Conservation (phyloP, 352 stramenopile genomes). For the Elongisporangium undulatum region DNA sequence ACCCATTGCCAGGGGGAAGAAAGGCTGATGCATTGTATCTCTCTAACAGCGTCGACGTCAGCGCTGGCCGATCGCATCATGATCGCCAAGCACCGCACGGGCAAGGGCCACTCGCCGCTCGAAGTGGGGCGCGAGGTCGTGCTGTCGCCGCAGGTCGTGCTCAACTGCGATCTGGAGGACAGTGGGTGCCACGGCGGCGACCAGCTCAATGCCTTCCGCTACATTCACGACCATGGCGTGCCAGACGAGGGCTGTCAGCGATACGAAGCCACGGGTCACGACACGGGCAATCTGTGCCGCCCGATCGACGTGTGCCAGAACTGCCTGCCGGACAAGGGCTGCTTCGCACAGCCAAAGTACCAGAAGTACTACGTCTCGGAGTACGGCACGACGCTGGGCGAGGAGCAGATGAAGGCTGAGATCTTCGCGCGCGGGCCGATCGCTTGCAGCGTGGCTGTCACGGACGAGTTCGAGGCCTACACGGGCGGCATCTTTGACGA, state of each 20-base stretch:
- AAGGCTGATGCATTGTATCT: slow-evolving; percentile 3
- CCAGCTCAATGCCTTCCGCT: slow-evolving; percentile 90
- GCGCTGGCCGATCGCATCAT: slow-evolving; percentile 83
- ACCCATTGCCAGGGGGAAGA: background rate
- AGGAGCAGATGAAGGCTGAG: slow-evolving; percentile 95
- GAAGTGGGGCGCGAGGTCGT: slow-evolving; percentile 78
- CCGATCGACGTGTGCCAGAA: slow-evolving; percentile 92
- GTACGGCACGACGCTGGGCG: slow-evolving; percentile 89
- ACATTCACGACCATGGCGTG: slow-evolving; percentile 89
- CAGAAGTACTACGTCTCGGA: slow-evolving; percentile 95
- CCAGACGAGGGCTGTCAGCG: slow-evolving; percentile 94
- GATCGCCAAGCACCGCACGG: slow-evolving; percentile 68
- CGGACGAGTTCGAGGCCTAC: slow-evolving; percentile 88
- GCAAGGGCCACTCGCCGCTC: slow-evolving; percentile 40
- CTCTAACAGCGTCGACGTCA: slow-evolving; percentile 63
- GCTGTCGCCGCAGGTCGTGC: slow-evolving; percentile 77
- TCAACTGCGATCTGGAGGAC: slow-evolving; percentile 88
- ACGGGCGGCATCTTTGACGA: slow-evolving; percentile 91
- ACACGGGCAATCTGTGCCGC: slow-evolving; percentile 87
- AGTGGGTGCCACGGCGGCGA: slow-evolving; percentile 92
- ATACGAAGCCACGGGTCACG: slow-evolving; percentile 90
- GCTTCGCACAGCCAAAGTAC: slow-evolving; percentile 88
- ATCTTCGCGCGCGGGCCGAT: slow-evolving; percentile 95
- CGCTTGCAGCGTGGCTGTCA: slow-evolving; percentile 92
- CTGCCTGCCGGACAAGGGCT: slow-evolving; percentile 78